Evolutionary conservation across 148 eudicot species (phyloP).

Genomic region (Chenopodium berlandieri): DNA sequence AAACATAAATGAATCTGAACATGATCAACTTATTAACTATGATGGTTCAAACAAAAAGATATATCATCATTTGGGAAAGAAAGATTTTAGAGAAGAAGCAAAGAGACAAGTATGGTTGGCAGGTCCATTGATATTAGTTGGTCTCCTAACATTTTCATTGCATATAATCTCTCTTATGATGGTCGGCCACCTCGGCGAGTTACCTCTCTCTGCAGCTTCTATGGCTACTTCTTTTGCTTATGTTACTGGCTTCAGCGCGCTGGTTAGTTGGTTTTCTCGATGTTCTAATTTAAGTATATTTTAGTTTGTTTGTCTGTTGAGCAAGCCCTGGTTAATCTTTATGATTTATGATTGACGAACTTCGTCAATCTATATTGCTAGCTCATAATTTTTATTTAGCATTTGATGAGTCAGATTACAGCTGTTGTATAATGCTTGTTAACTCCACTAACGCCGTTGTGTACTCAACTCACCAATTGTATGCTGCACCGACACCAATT

Average conservation of each 20-base stretch:
- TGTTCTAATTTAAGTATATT: too few species aligned
- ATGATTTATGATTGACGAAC: too few species aligned
- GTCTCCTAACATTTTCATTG: slow-evolving; percentile 45
- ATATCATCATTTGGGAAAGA: neutral
- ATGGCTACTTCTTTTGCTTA: slow-evolving; percentile 65
- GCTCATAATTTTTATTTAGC: too few species aligned
- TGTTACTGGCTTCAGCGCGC: slow-evolving; percentile 66
- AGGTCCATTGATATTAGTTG: slow-evolving; percentile 54
- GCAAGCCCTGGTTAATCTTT: too few species aligned
- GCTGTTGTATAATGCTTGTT: too few species aligned
- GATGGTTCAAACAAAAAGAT: neutral
- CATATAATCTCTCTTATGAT: slow-evolving; percentile 69
- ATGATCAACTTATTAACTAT: neutral
- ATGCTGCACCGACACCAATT: too few species aligned
- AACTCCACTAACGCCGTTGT: too few species aligned
- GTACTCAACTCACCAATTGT: too few species aligned
- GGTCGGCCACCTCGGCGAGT: slow-evolving; percentile 70
- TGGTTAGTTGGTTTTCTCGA: slow-evolving; percentile 38
- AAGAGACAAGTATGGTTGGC: slow-evolving; percentile 63
- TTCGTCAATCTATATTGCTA: too few species aligned
- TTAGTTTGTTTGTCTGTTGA: too few species aligned
- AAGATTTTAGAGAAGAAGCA: slow-evolving; percentile 40
- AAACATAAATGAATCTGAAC: neutral
- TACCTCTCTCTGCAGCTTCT: slow-evolving; percentile 66
- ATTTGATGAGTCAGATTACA: too few species aligned